These are phyloP conservation scores for Solanum etuberosum DNA, from an alignment of 257 asterid genomes.

Conservation along the genomic window DNA sequence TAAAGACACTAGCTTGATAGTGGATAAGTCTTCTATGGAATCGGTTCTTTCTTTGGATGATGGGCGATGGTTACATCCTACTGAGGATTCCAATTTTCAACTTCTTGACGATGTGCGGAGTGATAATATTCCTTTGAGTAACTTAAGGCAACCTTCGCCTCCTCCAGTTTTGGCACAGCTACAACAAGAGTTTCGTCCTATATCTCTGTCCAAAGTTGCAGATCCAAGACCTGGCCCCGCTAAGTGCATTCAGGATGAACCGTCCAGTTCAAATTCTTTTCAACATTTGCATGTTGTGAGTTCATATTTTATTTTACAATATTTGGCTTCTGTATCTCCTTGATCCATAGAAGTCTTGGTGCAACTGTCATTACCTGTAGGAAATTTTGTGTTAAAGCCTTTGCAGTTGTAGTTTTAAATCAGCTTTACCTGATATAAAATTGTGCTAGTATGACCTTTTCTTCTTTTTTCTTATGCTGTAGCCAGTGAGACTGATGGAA, in stretches of 20 bases:
- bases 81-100: conserved; percentile 33
- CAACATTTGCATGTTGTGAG: conserved; percentile 94
- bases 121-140: conserved; percentile 40
- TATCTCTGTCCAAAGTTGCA: conserved; percentile 83
- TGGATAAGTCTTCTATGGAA: conserved; percentile 51
- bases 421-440: not conserved
- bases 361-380: not conserved
- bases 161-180: conserved; percentile 91
- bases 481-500: conserved; percentile 89
- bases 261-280: conserved; percentile 48
- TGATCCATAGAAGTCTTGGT: not conserved
- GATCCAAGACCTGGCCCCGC: conserved; percentile 96
- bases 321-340: not conserved
- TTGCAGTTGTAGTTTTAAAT: not conserved
- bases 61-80: conserved; percentile 62
- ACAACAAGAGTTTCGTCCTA: conserved; percentile 51
- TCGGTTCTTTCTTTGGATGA: conserved; percentile 79
- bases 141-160: conserved; percentile 74
- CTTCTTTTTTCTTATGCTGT: conserved; percentile 18
- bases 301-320: conserved; percentile 2
- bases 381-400: not conserved
- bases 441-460: conserved; percentile 8
- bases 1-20: conserved; percentile 22
- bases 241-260: conserved; percentile 40
- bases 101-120: conserved; percentile 33